Evolutionary conservation across 768 basidiomycete genomes (phyloP).

Genomic region (Pleurotus giganteus): DNA sequence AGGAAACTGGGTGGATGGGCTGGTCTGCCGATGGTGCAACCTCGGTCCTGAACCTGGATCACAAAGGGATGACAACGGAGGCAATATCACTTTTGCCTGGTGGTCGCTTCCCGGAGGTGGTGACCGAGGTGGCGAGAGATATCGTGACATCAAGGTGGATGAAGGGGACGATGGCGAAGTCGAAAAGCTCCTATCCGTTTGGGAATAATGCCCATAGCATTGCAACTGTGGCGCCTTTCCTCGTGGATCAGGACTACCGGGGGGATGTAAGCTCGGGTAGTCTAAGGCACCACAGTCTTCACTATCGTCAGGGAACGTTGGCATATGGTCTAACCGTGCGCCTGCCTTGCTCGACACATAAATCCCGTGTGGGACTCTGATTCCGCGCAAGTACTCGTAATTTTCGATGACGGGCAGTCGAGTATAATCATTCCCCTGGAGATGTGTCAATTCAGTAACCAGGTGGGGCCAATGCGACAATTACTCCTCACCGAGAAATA

Average conservation of each 20-base stretch:
- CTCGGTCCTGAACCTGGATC: conserved; percentile 15
- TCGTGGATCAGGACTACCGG: not conserved
- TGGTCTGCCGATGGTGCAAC: conserved; percentile 18
- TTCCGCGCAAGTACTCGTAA: conserved; percentile 68
- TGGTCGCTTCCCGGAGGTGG: not conserved
- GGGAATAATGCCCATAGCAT: not conserved
- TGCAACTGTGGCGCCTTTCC: not conserved
- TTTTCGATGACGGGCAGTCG: conserved; percentile 71
- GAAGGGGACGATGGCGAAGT: conserved; percentile 12
- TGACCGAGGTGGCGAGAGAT: conserved; percentile 8
- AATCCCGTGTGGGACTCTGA: conserved; percentile 69
- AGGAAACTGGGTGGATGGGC: conserved; percentile 19
- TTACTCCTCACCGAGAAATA: conserved; percentile 65
- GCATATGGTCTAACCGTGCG: conserved; percentile 38
- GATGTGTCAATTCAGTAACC: not conserved
- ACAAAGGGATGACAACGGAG: conserved; percentile 20
- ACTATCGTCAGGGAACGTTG: conserved; percentile 45
- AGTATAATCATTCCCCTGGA: conserved; percentile 65
- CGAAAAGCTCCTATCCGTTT: not conserved
- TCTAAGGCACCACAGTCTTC: conserved; percentile 25
- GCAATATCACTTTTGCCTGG: conserved; percentile 12
- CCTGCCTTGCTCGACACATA: conserved; percentile 67
- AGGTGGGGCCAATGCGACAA: not conserved
- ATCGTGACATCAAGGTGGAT: conserved; percentile 9
- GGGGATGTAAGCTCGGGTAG: conserved; percentile 23